Evolutionary conservation across 1,139 yeast species (phyloP).

Genomic region (Kluyveromyces marxianus): DNA sequence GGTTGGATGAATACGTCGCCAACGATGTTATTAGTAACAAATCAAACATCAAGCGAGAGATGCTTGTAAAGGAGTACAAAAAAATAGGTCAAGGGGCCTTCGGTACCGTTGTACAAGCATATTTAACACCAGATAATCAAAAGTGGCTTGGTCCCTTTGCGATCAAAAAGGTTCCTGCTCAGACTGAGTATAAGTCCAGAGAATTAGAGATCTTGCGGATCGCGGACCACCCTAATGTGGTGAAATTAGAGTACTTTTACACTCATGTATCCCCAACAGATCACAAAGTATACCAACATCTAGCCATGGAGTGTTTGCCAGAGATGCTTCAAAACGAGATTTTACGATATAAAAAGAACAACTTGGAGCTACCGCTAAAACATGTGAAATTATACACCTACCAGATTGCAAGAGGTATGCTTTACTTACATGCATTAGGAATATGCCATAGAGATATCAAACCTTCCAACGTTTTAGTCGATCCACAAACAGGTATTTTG

Average conservation of each 20-base stretch:
- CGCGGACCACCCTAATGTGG: slow-evolving; percentile 74
- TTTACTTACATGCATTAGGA: slow-evolving; percentile 70
- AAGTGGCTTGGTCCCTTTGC: slow-evolving; percentile 75
- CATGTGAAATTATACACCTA: slow-evolving; percentile 74
- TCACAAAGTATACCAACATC: slow-evolving; percentile 61
- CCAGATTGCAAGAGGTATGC: slow-evolving; percentile 76
- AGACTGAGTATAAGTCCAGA: slow-evolving; percentile 73
- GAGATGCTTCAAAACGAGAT: slow-evolving; percentile 69
- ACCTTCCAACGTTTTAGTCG: slow-evolving; percentile 71
- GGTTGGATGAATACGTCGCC: slow-evolving; percentile 36
- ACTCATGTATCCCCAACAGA: slow-evolving; percentile 49
- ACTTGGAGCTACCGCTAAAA: slow-evolving; percentile 59
- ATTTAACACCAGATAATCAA: slow-evolving; percentile 34
- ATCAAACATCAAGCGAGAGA: slow-evolving; percentile 45
- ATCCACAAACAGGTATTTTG: slow-evolving; percentile 55
- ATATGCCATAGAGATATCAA: slow-evolving; percentile 78
- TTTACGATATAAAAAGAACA: slow-evolving; percentile 56
- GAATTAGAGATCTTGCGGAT: slow-evolving; percentile 68
- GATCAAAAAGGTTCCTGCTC: slow-evolving; percentile 76
- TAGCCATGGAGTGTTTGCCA: slow-evolving; percentile 83
- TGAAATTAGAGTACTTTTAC: slow-evolving; percentile 60
- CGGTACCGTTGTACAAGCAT: slow-evolving; percentile 76
- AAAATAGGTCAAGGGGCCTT: slow-evolving; percentile 81
- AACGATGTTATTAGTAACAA: slow-evolving; percentile 59
- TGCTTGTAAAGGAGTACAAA: slow-evolving; percentile 64